Conservation (phyloP, 2,329 filamentous ascomycete genomes). For the Leptographium procerum region DNA sequence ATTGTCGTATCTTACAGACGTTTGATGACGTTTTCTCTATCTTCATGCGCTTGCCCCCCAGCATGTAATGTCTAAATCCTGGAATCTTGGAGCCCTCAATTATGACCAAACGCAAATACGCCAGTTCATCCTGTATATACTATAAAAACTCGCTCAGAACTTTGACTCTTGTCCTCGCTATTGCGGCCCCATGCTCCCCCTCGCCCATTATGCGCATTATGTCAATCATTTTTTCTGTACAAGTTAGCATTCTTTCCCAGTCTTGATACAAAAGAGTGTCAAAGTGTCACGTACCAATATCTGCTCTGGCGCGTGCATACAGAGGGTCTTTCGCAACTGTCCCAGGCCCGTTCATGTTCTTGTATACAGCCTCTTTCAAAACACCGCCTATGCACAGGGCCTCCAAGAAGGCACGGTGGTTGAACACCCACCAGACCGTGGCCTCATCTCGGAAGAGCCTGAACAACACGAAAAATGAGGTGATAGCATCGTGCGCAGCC, state of each 20-base stretch:
- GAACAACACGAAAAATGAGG: slow-evolving; percentile 64
- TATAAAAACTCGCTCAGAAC: slow-evolving; percentile 44
- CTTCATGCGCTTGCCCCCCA: not conserved
- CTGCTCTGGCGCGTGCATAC: slow-evolving; percentile 46
- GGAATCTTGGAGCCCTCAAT: not conserved
- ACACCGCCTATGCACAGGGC: slow-evolving; percentile 56
- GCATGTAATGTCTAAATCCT: not conserved
- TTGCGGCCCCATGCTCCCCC: slow-evolving; percentile 43
- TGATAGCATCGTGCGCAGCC: slow-evolving; percentile 64
- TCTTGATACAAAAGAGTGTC: not conserved
- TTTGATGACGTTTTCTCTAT: not conserved
- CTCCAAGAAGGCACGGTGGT: slow-evolving; percentile 70
- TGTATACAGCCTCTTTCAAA: slow-evolving; percentile 35
- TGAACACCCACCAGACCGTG: slow-evolving; percentile 76
- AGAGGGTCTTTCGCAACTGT: slow-evolving; percentile 40
- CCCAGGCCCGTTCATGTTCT: slow-evolving; percentile 34
- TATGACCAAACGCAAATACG: not conserved
- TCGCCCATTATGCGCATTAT: slow-evolving; percentile 50
- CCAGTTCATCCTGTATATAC: not conserved
- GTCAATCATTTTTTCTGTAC: slow-evolving; percentile 40
- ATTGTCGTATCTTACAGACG: not conserved
- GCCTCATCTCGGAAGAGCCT: slow-evolving; percentile 58
- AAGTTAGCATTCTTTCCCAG: not conserved
- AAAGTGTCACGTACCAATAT: slow-evolving; percentile 44
- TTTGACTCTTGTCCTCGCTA: slow-evolving; percentile 46